Evolutionary conservation across 345 rosid genomes (phyloP), one percentile per base, ranked within the genome.

Genomic region (Barbarea vulgaris): DNA sequence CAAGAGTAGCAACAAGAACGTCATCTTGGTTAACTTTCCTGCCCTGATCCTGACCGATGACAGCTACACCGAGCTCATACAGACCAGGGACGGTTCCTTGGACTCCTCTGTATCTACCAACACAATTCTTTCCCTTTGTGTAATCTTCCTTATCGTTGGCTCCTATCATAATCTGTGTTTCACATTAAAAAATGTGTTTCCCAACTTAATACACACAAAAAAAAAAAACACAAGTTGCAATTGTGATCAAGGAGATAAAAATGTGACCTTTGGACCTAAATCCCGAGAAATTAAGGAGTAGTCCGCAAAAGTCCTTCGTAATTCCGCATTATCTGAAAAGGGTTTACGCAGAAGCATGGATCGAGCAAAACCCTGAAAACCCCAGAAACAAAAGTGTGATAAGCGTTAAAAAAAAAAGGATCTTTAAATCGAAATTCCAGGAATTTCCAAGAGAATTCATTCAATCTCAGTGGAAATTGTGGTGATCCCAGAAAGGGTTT

Each of bases 11-110:
- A 67, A 79, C 87, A 39, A 78, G 79, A n/a, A 76, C 52, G 13
- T 57, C 83, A 50, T 68, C 19, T 44, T 44, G 19, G 34, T 77
- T 79, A 63, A 81, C 61, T 87, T 82, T 85, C 56, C 2, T 78
- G 75, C 44, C 84, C 78, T 13, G 73, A 39, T 70, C 77, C 19
- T 69, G 46, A 1, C 48, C 39, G 44, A 64, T 8, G 27, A 81
- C 69, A 5, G 80, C 79, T 12, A 86, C 48, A 7, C 90, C 96
- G n/a, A 93, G 89, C 85, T 89, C 93, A 66, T 84, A 89, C 1
- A 92, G 50, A 36, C 94, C 97, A 0, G 88, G 88, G 39, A 79
- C 44, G 22, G 87, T 60, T 28, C 83, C 89, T 56, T 87, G 86
- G 68, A 82, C 80, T 75, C 94, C 80, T 75, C 94, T 84, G 83